Base-by-base conservation (phyloP, 495 filamentous ascomycete genomes). In the Hypomontagnella submonticulosa region DNA sequence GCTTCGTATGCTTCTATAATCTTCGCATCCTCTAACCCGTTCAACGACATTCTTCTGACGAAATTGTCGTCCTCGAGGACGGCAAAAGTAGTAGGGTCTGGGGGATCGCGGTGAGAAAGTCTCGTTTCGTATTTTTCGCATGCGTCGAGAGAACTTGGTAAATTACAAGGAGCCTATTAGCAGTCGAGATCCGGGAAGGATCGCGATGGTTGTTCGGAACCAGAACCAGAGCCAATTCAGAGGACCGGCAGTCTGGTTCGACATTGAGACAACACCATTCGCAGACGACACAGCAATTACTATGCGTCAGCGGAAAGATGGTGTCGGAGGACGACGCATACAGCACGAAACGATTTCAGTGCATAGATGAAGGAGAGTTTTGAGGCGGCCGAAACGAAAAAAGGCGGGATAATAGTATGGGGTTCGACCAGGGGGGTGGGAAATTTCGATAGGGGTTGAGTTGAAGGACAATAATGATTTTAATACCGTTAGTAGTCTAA, bases 1-100 rank as follows among this genome's bases (percentile, higher is more conserved):
- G 83, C 79, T 67, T 93, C 90, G 80, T 96, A 90, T 66, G 93
- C 93, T 76, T 94, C 92, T 76, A 87, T 83, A 72, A 99, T 83
- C 66, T 84, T 83, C 68, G 85, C 81, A 81, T 86, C 84, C 80
- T 98, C 95, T 81, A 99, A 83, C 66, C 95, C 95, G 89, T 98
- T 97, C 79, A 99, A 84, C 83, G 95, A 98, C 95, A 99, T 99
- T 53, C 69, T 77, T 60, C 63, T 62, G n/a, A 41, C 38, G 27
- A 47, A 68, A 71, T 71, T 48, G 56, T 59, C 54, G 59, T 50
- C 59, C 32, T 58, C 36, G 43, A 49, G 44, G 62, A 65, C 61
- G 49, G 37, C 40, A 40, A 40, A 33, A 18, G 41, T 46, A 43
- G 47, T 11, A 46, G 42, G 13, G 46, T 59, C 40, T 8, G 40